phyloP scores from a whole-genome alignment of 192 early-diverging fungal genomes.

The Coemansia sp. region DNA sequence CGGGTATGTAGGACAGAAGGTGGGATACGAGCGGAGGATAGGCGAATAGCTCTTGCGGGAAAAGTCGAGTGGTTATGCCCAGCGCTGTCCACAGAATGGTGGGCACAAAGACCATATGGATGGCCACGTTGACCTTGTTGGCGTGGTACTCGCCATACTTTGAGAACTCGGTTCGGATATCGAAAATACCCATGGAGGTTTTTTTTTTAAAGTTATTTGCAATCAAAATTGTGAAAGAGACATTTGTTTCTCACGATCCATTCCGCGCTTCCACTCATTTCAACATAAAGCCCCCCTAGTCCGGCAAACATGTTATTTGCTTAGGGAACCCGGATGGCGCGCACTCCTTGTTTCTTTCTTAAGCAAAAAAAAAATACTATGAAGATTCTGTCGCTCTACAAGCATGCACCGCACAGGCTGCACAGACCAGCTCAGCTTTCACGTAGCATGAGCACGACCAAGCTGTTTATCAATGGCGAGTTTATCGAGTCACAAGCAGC shows the following conservation, averaged over 20 bases:
- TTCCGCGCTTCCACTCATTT: neutral
- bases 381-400: neutral
- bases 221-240: neutral
- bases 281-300: too few species aligned
- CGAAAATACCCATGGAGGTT: slow-evolving; percentile 59
- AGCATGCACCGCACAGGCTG: neutral
- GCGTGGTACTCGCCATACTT: slow-evolving; percentile 81
- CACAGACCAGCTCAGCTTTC: neutral
- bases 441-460: slow-evolving; percentile 35
- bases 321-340: too few species aligned
- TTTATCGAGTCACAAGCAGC: slow-evolving; percentile 82
- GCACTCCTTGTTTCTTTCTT: too few species aligned
- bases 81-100: slow-evolving; percentile 80
- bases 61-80: slow-evolving; percentile 57
- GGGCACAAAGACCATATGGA: slow-evolving; percentile 90
- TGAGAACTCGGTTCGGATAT: slow-evolving; percentile 73
- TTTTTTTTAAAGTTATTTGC: neutral
- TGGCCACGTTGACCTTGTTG: slow-evolving; percentile 73
- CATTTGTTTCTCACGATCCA: neutral
- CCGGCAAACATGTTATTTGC: too few species aligned
- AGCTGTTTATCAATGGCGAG: slow-evolving; percentile 88
- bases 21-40: slow-evolving; percentile 35
- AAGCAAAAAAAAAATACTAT: neutral
- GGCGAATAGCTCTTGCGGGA: slow-evolving; percentile 38
- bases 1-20: slow-evolving; percentile 40